These are phyloP conservation scores for Zygotorulaspora chibaensis DNA, from an alignment of 805 yeast genomes.

Conservation along the genomic window DNA sequence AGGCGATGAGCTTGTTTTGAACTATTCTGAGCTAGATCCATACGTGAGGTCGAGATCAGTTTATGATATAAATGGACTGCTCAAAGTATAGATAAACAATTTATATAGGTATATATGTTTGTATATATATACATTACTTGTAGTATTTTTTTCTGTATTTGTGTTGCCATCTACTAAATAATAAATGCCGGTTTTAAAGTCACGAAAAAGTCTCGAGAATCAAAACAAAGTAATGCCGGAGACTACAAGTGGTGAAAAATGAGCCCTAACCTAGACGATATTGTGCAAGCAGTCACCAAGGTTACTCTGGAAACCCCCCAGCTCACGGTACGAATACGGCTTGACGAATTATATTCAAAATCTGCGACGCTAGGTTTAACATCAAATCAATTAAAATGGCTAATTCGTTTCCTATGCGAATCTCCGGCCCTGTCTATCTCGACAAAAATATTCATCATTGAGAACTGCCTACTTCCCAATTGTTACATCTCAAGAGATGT, in stretches of 20 bases:
- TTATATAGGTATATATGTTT: neutral
- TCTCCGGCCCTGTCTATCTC: constrained; percentile 14
- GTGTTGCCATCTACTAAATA: neutral
- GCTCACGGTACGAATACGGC: constrained; percentile 7
- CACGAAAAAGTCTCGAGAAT: neutral
- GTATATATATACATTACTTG: neutral
- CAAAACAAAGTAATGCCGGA: neutral
- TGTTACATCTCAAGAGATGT: constrained; percentile 25
- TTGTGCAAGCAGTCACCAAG: constrained; percentile 3
- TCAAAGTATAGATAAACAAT: constrained; percentile 25
- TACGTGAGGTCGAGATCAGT: constrained; percentile 73
- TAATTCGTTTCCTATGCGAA: constrained; percentile 21
- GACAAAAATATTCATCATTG: constrained; percentile 25
- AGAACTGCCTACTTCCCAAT: constrained; percentile 30
- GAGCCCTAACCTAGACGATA: constrained; percentile 5
- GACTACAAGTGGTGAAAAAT: neutral
- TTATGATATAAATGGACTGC: constrained; percentile 70
- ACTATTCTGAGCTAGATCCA: constrained; percentile 71
- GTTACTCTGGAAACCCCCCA: constrained; percentile 10
- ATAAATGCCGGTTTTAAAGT: neutral
- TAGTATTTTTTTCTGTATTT: neutral
- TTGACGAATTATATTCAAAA: constrained; percentile 13
- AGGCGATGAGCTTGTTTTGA: constrained; percentile 51
- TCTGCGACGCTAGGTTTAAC: constrained; percentile 21
- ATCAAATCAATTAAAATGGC: constrained; percentile 10